Conservation (phyloP, 1,139 yeast genomes). For the Kluyveromyces sp. region DNA sequence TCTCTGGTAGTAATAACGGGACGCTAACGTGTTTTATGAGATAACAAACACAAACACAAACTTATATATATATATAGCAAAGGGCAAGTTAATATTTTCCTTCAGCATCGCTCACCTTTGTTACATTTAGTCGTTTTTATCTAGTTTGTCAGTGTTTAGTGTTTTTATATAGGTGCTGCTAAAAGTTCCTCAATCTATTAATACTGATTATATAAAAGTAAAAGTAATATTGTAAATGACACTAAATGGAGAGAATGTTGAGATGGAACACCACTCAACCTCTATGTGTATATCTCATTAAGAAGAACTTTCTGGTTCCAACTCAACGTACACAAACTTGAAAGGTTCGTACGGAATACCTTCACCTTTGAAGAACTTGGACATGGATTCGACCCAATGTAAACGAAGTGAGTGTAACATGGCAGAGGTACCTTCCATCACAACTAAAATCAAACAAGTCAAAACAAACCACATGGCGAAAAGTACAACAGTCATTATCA, state of each 20-base stretch:
- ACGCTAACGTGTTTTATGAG: conserved; percentile 17
- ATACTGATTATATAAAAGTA: no score
- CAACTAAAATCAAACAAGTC: conserved; percentile 82
- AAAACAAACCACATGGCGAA: conserved; percentile 94
- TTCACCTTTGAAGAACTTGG: conserved; percentile 94
- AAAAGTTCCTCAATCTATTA: no score
- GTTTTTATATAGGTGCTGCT: no score
- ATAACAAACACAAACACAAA: neutral
- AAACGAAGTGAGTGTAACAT: conserved; percentile 94
- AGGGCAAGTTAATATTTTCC: no score
- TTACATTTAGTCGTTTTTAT: no score
- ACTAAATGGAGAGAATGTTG: no score
- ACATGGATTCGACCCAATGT: conserved; percentile 99
- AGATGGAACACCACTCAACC: no score
- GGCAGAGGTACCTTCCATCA: conserved; percentile 98
- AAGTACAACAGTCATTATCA: conserved; percentile 61
- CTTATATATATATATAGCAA: no score
- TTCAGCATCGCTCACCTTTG: no score
- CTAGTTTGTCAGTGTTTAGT: no score
- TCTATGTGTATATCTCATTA: neutral
- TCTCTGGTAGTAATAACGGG: conserved; percentile 20
- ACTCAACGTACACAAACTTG: conserved; percentile 34
- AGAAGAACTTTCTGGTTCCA: neutral
- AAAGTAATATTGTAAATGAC: no score
- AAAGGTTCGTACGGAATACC: conserved; percentile 87